Base-by-base conservation (phyloP, 768 basidiomycete genomes). In the Macrolepiota albuminosa region DNA sequence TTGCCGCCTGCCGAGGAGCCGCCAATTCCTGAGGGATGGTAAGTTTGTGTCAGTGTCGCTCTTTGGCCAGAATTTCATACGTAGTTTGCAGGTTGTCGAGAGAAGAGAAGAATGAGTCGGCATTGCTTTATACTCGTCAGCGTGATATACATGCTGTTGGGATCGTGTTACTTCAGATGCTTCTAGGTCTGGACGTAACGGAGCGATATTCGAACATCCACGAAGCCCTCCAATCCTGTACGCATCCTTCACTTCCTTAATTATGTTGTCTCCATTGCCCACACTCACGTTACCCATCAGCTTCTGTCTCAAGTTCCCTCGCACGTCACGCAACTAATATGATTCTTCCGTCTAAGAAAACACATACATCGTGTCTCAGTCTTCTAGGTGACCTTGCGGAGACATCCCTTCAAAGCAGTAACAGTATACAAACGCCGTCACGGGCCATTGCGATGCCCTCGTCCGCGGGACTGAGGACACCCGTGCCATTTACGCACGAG, bases 71-170 rank as follows among this genome's bases (percentile, higher is more conserved):
- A 8, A 8, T 1, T 9, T 43, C 3, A 37, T 13, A 7, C 24
- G 5, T 39, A 7, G 10, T 39, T n/a, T 10, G 9, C 47, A 91
- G 91, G 93, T 64, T 88, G 6, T 87, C 88, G 0, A 84, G 84
- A 61, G 95, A 95, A 54, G 86, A 87, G 43, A 79, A 89, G 49
- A 88, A 92, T 42, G 89, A 89, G 29, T 87, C 88, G 0, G 77
- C 93, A n/a, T 68, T 85, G 48, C 67, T 82, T 0, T 95, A 95
- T 69, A 88, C 90, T 9, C 84, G 81, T 43, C 78, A 84, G 45
- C 81, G 94, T 33, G 95, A 97, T 66, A 86, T 96, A 10, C 93
- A 95, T 73, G 81, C 84, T 47, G 84, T 86, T 0, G 94, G 91
- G 0, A 81, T 95, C 29, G 80, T 93, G 2, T 75, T 95, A 42